Percentiles rank a stretch among this genome's conserved stretches.
Conservation (phyloP, 768 basidiomycete species). For the Boletus vermiculosoides region DNA sequence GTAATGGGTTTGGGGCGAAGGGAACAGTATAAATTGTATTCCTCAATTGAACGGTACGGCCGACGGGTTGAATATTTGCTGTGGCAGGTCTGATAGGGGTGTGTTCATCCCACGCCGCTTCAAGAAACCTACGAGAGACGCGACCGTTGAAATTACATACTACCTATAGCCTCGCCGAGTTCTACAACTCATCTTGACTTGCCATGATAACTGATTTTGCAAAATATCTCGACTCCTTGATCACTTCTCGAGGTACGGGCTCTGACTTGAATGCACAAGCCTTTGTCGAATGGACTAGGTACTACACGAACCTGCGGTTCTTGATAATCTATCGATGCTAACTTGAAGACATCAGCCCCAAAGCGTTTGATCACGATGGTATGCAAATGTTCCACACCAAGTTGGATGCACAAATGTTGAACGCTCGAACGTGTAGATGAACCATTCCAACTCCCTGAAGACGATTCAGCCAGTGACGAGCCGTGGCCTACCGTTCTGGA, state of each 20-base stretch:
- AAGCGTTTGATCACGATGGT: constrained; percentile 17
- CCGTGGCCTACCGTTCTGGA: constrained; percentile 36
- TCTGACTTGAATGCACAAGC: constrained; percentile 14
- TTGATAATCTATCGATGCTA: constrained; percentile 12
- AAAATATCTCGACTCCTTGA: constrained; percentile 23
- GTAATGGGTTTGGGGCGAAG: not conserved
- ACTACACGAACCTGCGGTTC: constrained; percentile 6
- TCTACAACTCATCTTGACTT: not conserved
- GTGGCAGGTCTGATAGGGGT: not conserved
- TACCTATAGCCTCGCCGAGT: not conserved
- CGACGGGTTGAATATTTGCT: not conserved
- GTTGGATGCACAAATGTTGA: constrained; percentile 3
- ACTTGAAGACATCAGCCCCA: constrained; percentile 19
- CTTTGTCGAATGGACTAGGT: constrained; percentile 29
- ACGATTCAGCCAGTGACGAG: constrained; percentile 16
- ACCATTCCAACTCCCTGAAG: constrained; percentile 6
- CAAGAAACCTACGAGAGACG: not conserved
- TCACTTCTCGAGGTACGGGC: constrained; percentile 9
- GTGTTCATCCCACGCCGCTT: constrained; percentile 5
- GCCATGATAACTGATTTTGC: constrained; percentile 26
- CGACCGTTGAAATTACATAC: not conserved
- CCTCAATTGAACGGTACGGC: no score
- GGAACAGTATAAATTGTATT: not conserved
- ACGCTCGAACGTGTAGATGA: constrained; percentile 14
- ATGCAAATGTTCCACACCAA: not conserved